phyloP scores from a whole-genome alignment of 2,329 filamentous ascomycete genomes.

The Aspergillus brasiliensis region DNA sequence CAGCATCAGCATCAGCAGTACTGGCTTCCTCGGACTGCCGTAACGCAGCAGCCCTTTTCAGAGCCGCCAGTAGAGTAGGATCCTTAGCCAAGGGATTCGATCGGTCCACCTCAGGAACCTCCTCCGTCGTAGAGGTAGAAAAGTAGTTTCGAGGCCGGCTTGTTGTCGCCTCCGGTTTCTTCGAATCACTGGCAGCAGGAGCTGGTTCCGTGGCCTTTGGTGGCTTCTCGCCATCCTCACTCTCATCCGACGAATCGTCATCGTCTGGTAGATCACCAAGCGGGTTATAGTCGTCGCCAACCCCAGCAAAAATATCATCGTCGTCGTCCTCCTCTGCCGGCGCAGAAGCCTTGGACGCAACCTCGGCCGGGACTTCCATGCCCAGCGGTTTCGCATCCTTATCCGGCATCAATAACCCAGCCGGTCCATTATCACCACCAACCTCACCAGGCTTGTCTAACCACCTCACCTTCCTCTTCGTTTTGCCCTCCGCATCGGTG shows the following conservation, averaged over 20 bases:
- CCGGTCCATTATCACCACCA: slow-evolving; percentile 9
- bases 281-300: slow-evolving; percentile 62
- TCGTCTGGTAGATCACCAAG: slow-evolving; percentile 56
- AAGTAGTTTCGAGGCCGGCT: slow-evolving; percentile 52
- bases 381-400: slow-evolving; percentile 53
- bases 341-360: slow-evolving; percentile 38
- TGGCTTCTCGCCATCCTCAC: slow-evolving; percentile 27
- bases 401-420: slow-evolving; percentile 43
- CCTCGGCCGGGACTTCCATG: slow-evolving; percentile 52
- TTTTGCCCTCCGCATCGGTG: slow-evolving; percentile 61
- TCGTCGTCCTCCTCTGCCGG: slow-evolving; percentile 54
- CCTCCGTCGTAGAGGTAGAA: slow-evolving; percentile 44
- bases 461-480: slow-evolving; percentile 64
- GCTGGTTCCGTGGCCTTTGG: slow-evolving; percentile 10
- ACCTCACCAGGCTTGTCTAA: slow-evolving; percentile 41
- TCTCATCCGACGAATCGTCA: slow-evolving; percentile 46
- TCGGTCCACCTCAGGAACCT: slow-evolving; percentile 52
- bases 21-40: slow-evolving; percentile 39
- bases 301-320: slow-evolving; percentile 65
- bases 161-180: slow-evolving; percentile 17
- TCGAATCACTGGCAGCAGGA: slow-evolving; percentile 4
- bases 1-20: slow-evolving; percentile 43
- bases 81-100: slow-evolving; percentile 62
- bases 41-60: slow-evolving; percentile 79
- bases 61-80: slow-evolving; percentile 76